Base-by-base conservation (phyloP, 2,329 filamentous ascomycete species). In the Alternaria gaisen region DNA sequence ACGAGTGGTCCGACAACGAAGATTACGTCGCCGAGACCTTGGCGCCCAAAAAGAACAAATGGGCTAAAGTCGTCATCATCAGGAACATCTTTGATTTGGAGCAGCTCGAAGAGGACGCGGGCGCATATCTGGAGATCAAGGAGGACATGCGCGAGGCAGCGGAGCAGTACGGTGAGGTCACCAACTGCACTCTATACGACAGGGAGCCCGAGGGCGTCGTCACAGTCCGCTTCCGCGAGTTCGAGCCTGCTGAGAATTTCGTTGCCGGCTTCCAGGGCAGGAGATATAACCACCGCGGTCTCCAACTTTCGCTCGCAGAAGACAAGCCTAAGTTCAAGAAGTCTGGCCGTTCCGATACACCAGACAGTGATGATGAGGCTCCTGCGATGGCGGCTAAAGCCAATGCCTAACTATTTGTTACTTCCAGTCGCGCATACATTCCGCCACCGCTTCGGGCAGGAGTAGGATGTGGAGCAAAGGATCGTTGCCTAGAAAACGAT, bases 131-230 rank as follows among this genome's bases (percentile, higher is more conserved):
- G 38, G 94, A 98, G 65, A 97, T 98, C 81, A 96, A 96, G 76
- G 91, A 97, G 77, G 95, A 99, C 75, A 92, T 98, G 57, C 87
- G 92, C 46, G 92, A 97, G 52, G 94, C 97, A 79, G 97, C 93
- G 77, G 85, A 87, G 59, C 96, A 96, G 80, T 83, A 95, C 14
- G 95, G 95, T 3, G 85, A 90, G 24, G 92, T 98, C 36, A 97
- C 93, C 32, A 97, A 96, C 73, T 92, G 98, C 41, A 89, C 95
- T 3, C 83, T 99, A 16, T 99, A 91, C 77, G 95, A 99, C 77
- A 84, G 90, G 65, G 96, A 99, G 79, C 81, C 87, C 4, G 91
- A 93, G 0, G 95, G 95, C 18, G 86, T 98, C 38, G 91, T 94
- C 9, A 94, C 89, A 55, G 91, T 99, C 64, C 89, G 91, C 70